These are phyloP conservation scores for Colletotrichum tropicale DNA, from an alignment of 2,329 filamentous ascomycete species.

Conservation along the genomic window DNA sequence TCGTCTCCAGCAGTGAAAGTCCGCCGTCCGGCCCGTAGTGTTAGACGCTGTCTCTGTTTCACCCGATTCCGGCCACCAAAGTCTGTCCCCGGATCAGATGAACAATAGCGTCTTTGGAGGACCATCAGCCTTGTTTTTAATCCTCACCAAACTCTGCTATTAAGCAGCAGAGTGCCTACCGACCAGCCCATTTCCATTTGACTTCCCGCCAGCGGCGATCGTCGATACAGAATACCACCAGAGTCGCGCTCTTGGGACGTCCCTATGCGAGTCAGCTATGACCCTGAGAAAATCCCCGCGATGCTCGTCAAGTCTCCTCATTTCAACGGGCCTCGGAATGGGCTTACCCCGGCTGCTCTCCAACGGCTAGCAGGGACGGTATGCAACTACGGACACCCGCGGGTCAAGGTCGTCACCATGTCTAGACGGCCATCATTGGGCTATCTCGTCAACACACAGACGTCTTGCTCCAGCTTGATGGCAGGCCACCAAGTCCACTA, in stretches of 20 bases:
- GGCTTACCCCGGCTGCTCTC: not conserved
- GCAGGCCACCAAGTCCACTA: not conserved
- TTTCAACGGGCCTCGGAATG: not conserved
- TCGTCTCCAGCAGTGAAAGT: not conserved
- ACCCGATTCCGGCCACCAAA: not conserved
- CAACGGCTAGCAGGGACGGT: not conserved
- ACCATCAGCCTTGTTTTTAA: not conserved
- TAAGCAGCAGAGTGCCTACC: not conserved
- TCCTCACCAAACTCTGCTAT: not conserved
- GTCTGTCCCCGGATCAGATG: not conserved
- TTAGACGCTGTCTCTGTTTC: not conserved
- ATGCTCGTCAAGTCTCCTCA: not conserved
- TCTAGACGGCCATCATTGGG: not conserved
- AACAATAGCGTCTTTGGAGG: not conserved
- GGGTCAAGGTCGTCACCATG: not conserved
- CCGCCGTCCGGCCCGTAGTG: not conserved
- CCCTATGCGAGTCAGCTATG: slow-evolving; percentile 1
- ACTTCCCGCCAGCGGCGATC: not conserved
- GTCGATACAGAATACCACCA: not conserved
- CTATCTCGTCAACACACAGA: not conserved
- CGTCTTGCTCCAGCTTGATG: not conserved
- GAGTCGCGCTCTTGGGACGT: not conserved
- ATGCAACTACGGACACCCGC: not conserved
- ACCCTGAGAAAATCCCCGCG: not conserved
- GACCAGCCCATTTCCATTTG: not conserved